Percentiles rank a stretch among this genome's conserved stretches.
phyloP scores from a whole-genome alignment of 2,329 filamentous ascomycete genomes.

The Talaromyces piceae region DNA sequence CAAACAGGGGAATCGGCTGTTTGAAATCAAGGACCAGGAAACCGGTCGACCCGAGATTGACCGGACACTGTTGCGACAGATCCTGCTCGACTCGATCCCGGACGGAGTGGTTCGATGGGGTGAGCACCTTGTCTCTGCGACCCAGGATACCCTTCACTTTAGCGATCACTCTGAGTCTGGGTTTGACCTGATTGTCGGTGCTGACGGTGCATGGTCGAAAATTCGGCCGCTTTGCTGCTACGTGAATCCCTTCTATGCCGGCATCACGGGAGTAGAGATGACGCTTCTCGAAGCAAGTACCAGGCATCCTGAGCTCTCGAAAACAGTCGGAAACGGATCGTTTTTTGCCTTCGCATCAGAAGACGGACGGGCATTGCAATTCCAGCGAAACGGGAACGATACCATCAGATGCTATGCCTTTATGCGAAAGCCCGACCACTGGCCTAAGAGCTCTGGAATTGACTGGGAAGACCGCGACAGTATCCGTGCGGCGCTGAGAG shows the following conservation, averaged over 20 bases:
- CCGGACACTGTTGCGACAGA: constrained; percentile 16
- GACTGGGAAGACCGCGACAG: constrained; percentile 1
- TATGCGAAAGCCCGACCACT: constrained; percentile 7
- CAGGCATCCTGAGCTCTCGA: constrained; percentile 15
- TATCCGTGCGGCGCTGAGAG: constrained; percentile 5
- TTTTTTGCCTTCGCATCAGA: constrained; percentile 13
- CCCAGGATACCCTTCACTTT: constrained; percentile 12
- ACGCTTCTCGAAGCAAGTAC: constrained; percentile 15
- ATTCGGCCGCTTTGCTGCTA: constrained; percentile 20
- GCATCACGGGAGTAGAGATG: constrained; percentile 14
- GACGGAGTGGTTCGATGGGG: constrained; percentile 18
- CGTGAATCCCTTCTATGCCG: constrained; percentile 18
- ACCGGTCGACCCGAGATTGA: constrained; percentile 22
- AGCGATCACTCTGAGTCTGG: constrained; percentile 10
- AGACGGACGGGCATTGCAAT: constrained; percentile 18
- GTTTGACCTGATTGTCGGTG: constrained; percentile 21
- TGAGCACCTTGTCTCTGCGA: constrained; percentile 16
- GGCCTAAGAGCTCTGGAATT: constrained; percentile 5
- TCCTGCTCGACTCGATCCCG: constrained; percentile 20
- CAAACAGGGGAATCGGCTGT: constrained; percentile 12
- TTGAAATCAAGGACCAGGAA: constrained; percentile 6
- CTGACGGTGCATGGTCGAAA: constrained; percentile 22
- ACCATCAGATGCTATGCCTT: constrained; percentile 11
- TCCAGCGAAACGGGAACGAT: constrained; percentile 18
- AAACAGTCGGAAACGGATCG: constrained; percentile 16